These are phyloP conservation scores for Termitomyces sp. DNA, from an alignment of 768 basidiomycete genomes.

Conservation along the genomic window DNA sequence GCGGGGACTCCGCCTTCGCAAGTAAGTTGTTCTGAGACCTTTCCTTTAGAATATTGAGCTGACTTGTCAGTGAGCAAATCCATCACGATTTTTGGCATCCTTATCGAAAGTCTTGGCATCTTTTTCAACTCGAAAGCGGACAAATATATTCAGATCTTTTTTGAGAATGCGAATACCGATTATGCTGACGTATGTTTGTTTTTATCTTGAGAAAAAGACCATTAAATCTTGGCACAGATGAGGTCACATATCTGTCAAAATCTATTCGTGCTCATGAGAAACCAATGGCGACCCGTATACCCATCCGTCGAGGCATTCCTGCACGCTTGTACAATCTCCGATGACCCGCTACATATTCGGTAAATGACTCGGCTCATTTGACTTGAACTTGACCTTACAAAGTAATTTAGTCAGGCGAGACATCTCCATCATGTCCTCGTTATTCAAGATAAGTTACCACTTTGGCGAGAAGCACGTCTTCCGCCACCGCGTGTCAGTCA, in stretches of 20 bases:
- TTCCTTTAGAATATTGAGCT: not conserved
- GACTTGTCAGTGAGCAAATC: constrained; percentile 63
- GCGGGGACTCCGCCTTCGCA: constrained; percentile 81
- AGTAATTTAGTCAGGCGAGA: constrained; percentile 37
- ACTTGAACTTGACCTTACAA: constrained; percentile 2
- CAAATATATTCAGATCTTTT: constrained; percentile 62
- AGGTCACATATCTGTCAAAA: constrained; percentile 64
- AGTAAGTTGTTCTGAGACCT: constrained; percentile 40
- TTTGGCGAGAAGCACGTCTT: constrained; percentile 71
- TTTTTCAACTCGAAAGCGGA: constrained; percentile 66
- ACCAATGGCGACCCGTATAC: constrained; percentile 68
- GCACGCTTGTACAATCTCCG: constrained; percentile 39
- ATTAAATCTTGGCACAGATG: constrained; percentile 37
- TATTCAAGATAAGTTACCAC: constrained; percentile 54
- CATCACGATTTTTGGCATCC: constrained; percentile 55
- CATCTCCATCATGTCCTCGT: constrained; percentile 51
- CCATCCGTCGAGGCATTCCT: constrained; percentile 49
- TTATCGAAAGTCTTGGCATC: constrained; percentile 61
- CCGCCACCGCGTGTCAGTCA: constrained; percentile 83
- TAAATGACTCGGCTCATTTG: constrained; percentile 14
- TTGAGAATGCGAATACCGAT: constrained; percentile 72
- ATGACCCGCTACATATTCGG: constrained; percentile 63
- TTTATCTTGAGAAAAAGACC: not conserved
- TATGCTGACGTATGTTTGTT: constrained; percentile 68
- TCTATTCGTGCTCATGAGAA: constrained; percentile 49